Evolutionary conservation across 2,329 filamentous ascomycete species (phyloP).

Genomic region (Fusarium dimerum): DNA sequence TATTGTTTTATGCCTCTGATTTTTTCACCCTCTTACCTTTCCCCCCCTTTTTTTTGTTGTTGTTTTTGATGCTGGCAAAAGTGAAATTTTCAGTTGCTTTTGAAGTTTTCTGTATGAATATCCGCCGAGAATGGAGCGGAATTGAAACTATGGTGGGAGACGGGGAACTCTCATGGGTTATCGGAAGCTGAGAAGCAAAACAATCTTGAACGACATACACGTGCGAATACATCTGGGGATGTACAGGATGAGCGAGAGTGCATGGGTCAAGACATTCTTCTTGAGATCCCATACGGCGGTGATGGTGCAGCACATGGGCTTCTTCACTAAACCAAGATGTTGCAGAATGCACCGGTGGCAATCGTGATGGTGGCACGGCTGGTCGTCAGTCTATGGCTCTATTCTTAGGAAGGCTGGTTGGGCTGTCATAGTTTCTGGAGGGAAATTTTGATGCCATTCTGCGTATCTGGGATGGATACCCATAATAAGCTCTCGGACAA

Average conservation of each 20-base stretch:
- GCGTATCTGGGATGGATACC: too few relatives aligned
- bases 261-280: not conserved
- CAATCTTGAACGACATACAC: not conserved
- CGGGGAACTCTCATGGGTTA: slow-evolving; percentile 3
- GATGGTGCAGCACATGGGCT: too few relatives aligned
- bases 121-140: slow-evolving; percentile 22
- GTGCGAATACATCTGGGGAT: not conserved
- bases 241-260: not conserved
- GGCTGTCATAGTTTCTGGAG: too few relatives aligned
- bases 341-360: too few relatives aligned
- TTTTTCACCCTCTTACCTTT: slow-evolving; percentile 18
- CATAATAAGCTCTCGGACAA: too few relatives aligned
- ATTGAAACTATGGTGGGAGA: slow-evolving; percentile 11
- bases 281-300: too few relatives aligned
- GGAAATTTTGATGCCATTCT: too few relatives aligned
- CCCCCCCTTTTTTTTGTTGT: not conserved
- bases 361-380: too few relatives aligned
- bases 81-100: slow-evolving; percentile 23
- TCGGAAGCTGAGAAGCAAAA: not conserved
- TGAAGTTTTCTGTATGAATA: slow-evolving; percentile 31
- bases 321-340: too few relatives aligned
- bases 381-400: too few relatives aligned
- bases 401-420: too few relatives aligned
- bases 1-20: slow-evolving; percentile 23
- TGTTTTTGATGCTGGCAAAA: slow-evolving; percentile 23